These are phyloP conservation scores for Rhodamnia rubescens DNA, from an alignment of 345 rosid species.

Conservation along the genomic window DNA sequence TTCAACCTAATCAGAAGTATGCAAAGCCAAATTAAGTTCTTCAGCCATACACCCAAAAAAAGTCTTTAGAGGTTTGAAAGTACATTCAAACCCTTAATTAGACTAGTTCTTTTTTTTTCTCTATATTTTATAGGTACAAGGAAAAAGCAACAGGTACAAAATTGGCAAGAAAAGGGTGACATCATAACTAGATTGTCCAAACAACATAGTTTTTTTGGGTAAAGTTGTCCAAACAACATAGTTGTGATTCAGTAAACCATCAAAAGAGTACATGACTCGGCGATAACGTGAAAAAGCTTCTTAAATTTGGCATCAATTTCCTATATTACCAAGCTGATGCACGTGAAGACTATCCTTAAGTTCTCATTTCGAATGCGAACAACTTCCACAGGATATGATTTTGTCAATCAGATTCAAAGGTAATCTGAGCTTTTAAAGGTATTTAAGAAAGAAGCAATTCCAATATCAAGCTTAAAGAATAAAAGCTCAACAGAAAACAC, in stretches of 20 bases:
- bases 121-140: not conserved
- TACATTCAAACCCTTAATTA: not conserved
- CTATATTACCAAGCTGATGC: not conserved
- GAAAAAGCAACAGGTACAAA: not conserved
- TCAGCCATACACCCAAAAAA: not conserved
- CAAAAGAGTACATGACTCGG: not conserved
- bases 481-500: not conserved
- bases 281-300: not conserved
- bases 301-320: not conserved
- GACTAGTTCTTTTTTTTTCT: not conserved
- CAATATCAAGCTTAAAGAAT: not conserved
- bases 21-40: not conserved
- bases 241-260: not conserved
- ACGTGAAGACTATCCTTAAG: not conserved
- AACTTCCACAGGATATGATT: not conserved
- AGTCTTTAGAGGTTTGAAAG: not conserved
- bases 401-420: not conserved
- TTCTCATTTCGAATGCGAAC: not conserved
- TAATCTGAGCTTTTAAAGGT: not conserved
- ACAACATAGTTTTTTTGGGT: not conserved
- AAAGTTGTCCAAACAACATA: not conserved
- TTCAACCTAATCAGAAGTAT: slow-evolving; percentile 58
- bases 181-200: not conserved
- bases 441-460: not conserved
- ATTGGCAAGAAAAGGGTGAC: not conserved